Evolutionary conservation across 2,329 filamentous ascomycete genomes (phyloP), one percentile per base, ranked within the genome.

Genomic region (Aspergillus sp.): DNA sequence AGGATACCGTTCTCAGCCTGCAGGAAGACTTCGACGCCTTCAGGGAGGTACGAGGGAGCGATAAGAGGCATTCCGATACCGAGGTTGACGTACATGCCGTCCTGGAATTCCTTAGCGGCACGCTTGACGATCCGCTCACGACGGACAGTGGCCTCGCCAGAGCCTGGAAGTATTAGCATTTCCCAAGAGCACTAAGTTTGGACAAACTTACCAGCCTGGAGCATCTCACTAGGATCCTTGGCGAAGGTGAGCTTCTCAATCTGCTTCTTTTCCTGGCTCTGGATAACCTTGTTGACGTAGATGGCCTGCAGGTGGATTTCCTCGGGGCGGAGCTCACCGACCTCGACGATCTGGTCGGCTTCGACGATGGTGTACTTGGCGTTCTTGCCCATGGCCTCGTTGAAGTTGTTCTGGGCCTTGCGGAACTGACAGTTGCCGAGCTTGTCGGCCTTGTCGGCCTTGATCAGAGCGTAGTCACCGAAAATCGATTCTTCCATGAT

Each of bases 61-160:
- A 95, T 81, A 45, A 91, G 93, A 1, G 91, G 91, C 75, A 96
- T 92, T 19, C 90, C 84, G 64, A 96, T 95, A 63, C 91, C 91
- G 44, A 96, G 69, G 93, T 96, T 73, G 68, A 91, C 91, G 75
- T 95, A 95, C 90, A 93, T 93, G 77, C 91, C 91, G 74, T 95
- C 83, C 74, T 90, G 89, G 62, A 96, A 82, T 75, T 96, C 91
- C 75, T 89, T 88, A 0, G 91, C 89, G 0, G 91, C 90, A 46
- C 91, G 83, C 64, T 83, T 83, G 1, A 90, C 91, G 67, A 96
- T 96, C 57, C 89, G 84, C 76, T 96, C 90, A 60, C 91, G 85
- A 80, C 90, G 89, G 68, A 85, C 84, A 41, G 88, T 84, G 54
- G 85, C 82, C 70, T 86, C 83, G 63, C 89, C 86, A 49, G 66